Percentiles rank a stretch among this genome's conserved stretches.
Evolutionary conservation across 495 filamentous ascomycete species (phyloP).

Genomic region (Talaromyces wortmannii): DNA sequence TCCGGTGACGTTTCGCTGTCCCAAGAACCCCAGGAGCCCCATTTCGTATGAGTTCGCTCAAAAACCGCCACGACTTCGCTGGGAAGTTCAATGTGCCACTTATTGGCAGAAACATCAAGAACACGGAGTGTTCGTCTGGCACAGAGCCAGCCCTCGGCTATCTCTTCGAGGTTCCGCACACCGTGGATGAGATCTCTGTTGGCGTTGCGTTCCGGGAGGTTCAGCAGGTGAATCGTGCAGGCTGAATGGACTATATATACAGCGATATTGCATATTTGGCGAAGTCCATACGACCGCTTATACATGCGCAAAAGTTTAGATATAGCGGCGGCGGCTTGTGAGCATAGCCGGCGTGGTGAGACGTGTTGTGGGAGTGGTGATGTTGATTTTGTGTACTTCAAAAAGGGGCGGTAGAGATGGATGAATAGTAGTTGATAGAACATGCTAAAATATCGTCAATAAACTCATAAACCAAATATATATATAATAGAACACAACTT

Average conservation of each 20-base stretch:
- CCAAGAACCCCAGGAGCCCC: conserved; percentile 41
- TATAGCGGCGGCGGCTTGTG: conserved; percentile 77
- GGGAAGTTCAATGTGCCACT: conserved; percentile 84
- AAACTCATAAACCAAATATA: neutral
- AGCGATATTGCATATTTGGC: conserved; percentile 90
- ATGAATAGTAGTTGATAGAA: conserved; percentile 95
- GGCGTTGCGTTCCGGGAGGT: conserved; percentile 84
- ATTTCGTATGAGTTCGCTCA: conserved; percentile 54
- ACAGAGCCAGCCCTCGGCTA: conserved; percentile 90
- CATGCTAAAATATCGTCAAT: conserved; percentile 60
- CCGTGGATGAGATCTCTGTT: conserved; percentile 84
- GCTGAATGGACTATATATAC: conserved; percentile 94
- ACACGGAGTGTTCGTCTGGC: conserved; percentile 81
- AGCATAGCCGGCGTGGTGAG: conserved; percentile 85
- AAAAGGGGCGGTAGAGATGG: conserved; percentile 92
- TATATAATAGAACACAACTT: conserved; percentile 9
- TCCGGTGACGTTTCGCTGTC: conserved; percentile 30
- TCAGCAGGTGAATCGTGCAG: conserved; percentile 90
- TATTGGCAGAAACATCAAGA: conserved; percentile 73
- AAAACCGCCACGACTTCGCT: conserved; percentile 73
- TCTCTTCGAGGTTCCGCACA: conserved; percentile 90
- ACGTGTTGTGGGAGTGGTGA: conserved; percentile 84
- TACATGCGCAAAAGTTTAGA: conserved; percentile 90
- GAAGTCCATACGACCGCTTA: conserved; percentile 82
- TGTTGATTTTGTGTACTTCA: conserved; percentile 74